Conservation (phyloP, 192 early-diverging fungal species). For the Entomortierella lignicola region DNA sequence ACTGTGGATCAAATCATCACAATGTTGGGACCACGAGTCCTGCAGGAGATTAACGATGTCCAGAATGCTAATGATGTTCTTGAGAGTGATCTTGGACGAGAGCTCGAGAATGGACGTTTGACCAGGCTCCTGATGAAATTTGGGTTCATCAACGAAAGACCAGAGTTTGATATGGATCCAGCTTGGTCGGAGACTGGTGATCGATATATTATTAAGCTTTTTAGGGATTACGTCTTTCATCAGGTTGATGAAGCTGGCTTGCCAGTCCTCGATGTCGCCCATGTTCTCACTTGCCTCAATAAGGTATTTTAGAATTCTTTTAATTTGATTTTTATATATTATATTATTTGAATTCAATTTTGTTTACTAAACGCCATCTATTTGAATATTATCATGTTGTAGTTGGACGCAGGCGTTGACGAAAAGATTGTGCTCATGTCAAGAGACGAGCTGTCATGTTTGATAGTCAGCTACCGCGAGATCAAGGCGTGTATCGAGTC, state of each 20-base stretch:
- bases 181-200: constrained; percentile 99
- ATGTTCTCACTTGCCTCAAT: constrained; percentile 94
- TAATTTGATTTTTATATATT: no score
- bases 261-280: constrained; percentile 90
- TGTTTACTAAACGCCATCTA: no score
- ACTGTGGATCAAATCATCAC: constrained; percentile 81
- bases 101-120: constrained; percentile 93
- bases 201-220: constrained; percentile 96
- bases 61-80: constrained; percentile 84
- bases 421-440: constrained; percentile 97
- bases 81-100: constrained; percentile 79
- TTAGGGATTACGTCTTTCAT: constrained; percentile 98
- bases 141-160: constrained; percentile 78
- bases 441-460: constrained; percentile 95
- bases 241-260: constrained; percentile 87
- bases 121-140: constrained; percentile 91
- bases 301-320: constrained; percentile 66
- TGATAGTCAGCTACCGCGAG: constrained; percentile 96
- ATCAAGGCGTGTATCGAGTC: constrained; percentile 92
- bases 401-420: constrained; percentile 94
- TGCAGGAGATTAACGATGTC: constrained; percentile 83
- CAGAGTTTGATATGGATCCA: constrained; percentile 83
- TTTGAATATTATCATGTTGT: constrained; percentile 8
- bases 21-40: constrained; percentile 78
- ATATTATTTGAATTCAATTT: no score